Evolutionary conservation across 2,329 filamentous ascomycete species (phyloP), one percentile per base, ranked within the genome.

Genomic region (Didymella arachidicola): DNA sequence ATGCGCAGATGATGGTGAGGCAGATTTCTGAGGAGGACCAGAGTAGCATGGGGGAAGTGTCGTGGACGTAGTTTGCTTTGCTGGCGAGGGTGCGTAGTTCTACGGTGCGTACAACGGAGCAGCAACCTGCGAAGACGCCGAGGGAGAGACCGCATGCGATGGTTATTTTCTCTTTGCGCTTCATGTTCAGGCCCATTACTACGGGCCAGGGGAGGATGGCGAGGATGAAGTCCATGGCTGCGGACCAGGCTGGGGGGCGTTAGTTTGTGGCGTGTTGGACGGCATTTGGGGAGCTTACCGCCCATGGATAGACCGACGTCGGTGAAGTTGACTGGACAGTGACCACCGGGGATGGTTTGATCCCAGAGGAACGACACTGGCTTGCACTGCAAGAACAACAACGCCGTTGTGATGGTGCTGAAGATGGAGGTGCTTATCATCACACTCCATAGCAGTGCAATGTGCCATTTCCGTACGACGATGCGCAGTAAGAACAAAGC

Each of bases 1-100:
- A 83, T 58, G 81, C 82, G 27, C 80, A 83, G 12, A 77, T 80
- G 36, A 82, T 79, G 11, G 79, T 81, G 47, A 82, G 84, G 53
- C 79, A 79, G 51, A 81, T 67, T 64, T 81, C 70, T n/a, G 71
- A 73, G 7, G 66, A 68, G 5, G 71, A 73, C 71, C 71, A 75
- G 7, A 75, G 60, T 16, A 73, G 66, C 63, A 71, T 72, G 34
- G 66, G 68, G 2, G 70, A 58, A 8, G 70, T 74, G 48, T 73
- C 70, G 59, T 74, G 70, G 30, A 73, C 70, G 48, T 75, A 75
- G 61, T 74, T 72, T 18, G 63, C 53, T 16, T 66, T 48, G 7
- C 68, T 70, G 11, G 66, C 65, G n/a, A 74, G 64, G 3, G 67
- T 57, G 50, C 70, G 65, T 3, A 75, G 60, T 38, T 72, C 65